Percentiles rank a stretch among this genome's conserved stretches.
phyloP scores from a whole-genome alignment of 768 basidiomycete genomes.

The Tulasnella sp. region DNA sequence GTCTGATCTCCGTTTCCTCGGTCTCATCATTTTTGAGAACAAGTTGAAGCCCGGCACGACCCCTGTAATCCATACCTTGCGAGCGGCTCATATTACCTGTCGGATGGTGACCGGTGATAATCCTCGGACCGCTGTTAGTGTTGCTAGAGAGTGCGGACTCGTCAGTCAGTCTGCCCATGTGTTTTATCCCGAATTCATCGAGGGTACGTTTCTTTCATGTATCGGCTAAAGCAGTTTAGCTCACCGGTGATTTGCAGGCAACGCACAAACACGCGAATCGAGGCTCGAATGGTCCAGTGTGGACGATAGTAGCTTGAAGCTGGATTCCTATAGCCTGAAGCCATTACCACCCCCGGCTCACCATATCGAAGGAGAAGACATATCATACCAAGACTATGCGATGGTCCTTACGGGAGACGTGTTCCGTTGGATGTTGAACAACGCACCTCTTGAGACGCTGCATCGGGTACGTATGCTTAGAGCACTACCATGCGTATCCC shows the following conservation, averaged over 20 bases:
- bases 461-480: conserved; percentile 53
- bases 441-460: conserved; percentile 84
- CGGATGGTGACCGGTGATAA: conserved; percentile 99
- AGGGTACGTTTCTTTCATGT: conserved; percentile 36
- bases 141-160: conserved; percentile 84
- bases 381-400: conserved; percentile 75
- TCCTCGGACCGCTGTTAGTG: conserved; percentile 89
- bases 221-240: background rate
- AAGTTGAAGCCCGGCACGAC: conserved; percentile 87
- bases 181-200: conserved; percentile 67
- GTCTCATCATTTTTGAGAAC: conserved; percentile 96
- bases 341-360: conserved; percentile 61
- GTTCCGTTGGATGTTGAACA: conserved; percentile 96
- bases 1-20: conserved; percentile 77
- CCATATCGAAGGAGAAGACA: conserved; percentile 55
- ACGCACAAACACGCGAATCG: conserved; percentile 31
- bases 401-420: conserved; percentile 89
- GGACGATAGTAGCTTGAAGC: conserved; percentile 71
- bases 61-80: conserved; percentile 77
- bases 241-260: conserved; percentile 18
- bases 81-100: conserved; percentile 81
- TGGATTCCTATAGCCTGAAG: conserved; percentile 81
- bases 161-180: conserved; percentile 82
- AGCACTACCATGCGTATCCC: background rate
- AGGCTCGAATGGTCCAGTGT: conserved; percentile 83